phyloP scores from a whole-genome alignment of 371 early-diverging fungal genomes.

The Mucor saturninus region DNA sequence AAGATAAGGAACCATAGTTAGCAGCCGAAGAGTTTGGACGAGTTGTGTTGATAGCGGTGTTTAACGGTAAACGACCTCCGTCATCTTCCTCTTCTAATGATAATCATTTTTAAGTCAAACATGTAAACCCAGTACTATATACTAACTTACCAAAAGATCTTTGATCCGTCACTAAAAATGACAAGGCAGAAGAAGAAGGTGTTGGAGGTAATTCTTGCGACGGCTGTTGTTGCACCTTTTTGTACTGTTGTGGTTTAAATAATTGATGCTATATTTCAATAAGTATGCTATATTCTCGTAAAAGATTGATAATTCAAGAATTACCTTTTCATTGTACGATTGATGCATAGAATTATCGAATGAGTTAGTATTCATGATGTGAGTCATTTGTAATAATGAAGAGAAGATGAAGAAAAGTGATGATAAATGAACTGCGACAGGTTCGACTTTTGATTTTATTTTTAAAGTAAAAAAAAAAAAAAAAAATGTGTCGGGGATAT shows the following conservation, averaged over 20 bases:
- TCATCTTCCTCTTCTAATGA: constrained; percentile 1
- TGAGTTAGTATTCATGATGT: not conserved
- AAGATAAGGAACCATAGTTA: constrained; percentile 11
- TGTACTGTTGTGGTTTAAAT: not conserved
- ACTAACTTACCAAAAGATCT: not conserved
- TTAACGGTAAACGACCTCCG: not conserved
- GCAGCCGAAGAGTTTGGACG: not conserved
- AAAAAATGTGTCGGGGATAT: constrained; percentile 8
- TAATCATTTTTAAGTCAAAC: not conserved
- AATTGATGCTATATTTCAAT: not conserved
- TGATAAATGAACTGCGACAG: constrained; percentile 1
- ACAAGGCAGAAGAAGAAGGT: constrained; percentile 18
- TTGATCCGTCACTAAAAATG: constrained; percentile 13
- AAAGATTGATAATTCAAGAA: not conserved
- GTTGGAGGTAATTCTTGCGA: constrained; percentile 20
- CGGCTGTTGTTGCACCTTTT: not conserved
- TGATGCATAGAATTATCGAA: not conserved
- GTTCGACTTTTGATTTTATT: not conserved
- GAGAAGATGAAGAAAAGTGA: not conserved
- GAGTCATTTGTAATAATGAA: not conserved
- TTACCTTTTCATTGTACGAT: constrained; percentile 3
- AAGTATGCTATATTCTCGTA: not conserved
- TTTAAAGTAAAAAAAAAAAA: constrained; percentile 6
- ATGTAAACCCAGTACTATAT: not conserved
- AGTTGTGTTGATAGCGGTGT: constrained; percentile 1